phyloP scores from a whole-genome alignment of 169 alveolate genomes.

The Plasmodium inui region DNA sequence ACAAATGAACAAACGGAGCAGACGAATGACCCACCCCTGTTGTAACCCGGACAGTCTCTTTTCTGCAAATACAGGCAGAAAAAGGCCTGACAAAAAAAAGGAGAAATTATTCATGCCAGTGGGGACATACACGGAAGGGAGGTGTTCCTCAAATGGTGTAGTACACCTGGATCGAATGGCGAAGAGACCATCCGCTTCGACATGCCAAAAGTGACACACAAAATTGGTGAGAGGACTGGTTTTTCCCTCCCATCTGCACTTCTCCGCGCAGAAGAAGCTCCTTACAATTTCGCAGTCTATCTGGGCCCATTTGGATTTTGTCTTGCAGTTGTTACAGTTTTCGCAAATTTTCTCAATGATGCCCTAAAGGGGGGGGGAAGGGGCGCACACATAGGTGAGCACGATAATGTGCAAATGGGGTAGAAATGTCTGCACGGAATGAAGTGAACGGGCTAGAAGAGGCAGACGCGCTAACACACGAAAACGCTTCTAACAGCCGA shows the following conservation, averaged over 20 bases:
- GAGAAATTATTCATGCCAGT: background rate
- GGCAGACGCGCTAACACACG: background rate
- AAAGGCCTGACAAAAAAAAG: constrained; percentile 46
- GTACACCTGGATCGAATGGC: background rate
- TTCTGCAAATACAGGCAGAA: constrained; percentile 71
- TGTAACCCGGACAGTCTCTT: constrained; percentile 50
- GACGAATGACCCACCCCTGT: constrained; percentile 8
- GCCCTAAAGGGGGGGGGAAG: constrained; percentile 4
- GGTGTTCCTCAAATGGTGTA: background rate
- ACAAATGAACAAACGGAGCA: background rate
- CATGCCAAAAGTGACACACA: background rate
- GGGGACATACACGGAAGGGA: background rate
- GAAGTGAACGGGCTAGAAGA: no score
- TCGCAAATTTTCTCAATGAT: constrained; percentile 55
- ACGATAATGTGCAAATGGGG: background rate
- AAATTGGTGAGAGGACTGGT: background rate
- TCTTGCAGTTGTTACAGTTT: constrained; percentile 64
- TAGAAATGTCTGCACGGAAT: background rate
- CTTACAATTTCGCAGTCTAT: constrained; percentile 74
- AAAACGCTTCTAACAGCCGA: no score
- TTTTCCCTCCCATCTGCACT: background rate
- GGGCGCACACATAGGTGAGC: background rate
- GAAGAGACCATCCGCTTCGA: background rate
- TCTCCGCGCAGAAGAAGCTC: background rate
- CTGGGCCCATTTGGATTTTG: constrained; percentile 69